Percentiles rank a stretch among this genome's conserved stretches.
These are phyloP conservation scores for Torulaspora globosa DNA, from an alignment of 1,139 yeast species.

Conservation along the genomic window DNA sequence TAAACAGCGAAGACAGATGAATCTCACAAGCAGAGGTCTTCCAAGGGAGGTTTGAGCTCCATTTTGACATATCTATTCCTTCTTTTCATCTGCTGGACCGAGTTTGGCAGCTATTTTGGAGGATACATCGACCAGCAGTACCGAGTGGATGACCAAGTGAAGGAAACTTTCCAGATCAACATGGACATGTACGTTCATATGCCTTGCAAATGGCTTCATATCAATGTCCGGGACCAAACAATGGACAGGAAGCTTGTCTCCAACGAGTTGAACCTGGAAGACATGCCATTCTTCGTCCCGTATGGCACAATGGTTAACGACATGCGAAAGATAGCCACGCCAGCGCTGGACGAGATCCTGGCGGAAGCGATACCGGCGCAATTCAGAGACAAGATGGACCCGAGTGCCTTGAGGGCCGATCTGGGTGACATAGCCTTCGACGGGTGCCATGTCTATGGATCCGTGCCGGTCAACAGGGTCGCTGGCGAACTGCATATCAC, in stretches of 20 bases:
- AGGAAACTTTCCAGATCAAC: slow-evolving; percentile 62
- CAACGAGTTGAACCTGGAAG: slow-evolving; percentile 66
- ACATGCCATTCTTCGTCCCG: slow-evolving; percentile 55
- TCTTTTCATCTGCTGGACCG: slow-evolving; percentile 75
- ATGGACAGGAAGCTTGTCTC: slow-evolving; percentile 74
- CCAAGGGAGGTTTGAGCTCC: slow-evolving; percentile 76
- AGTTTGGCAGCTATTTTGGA: slow-evolving; percentile 78
- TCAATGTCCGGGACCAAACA: slow-evolving; percentile 75
- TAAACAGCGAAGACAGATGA: slow-evolving; percentile 68
- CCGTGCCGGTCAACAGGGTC: slow-evolving; percentile 81
- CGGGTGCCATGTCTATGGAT: slow-evolving; percentile 87
- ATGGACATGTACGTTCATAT: slow-evolving; percentile 75
- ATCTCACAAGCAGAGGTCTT: slow-evolving; percentile 67
- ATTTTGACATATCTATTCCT: slow-evolving; percentile 56
- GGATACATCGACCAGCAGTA: slow-evolving; percentile 80
- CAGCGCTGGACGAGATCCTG: slow-evolving; percentile 62
- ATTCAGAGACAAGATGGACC: slow-evolving; percentile 42
- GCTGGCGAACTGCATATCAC: slow-evolving; percentile 82
- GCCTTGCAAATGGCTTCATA: slow-evolving; percentile 74
- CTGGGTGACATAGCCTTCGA: slow-evolving; percentile 21
- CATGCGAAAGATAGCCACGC: slow-evolving; percentile 51
- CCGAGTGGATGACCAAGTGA: slow-evolving; percentile 61
- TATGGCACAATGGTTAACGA: slow-evolving; percentile 43
- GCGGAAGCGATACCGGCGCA: slow-evolving; percentile 63
- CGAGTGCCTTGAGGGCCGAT: slow-evolving; percentile 20